phyloP scores from a whole-genome alignment of 2,329 filamentous ascomycete species.

The Mollisiaceae sp. region DNA sequence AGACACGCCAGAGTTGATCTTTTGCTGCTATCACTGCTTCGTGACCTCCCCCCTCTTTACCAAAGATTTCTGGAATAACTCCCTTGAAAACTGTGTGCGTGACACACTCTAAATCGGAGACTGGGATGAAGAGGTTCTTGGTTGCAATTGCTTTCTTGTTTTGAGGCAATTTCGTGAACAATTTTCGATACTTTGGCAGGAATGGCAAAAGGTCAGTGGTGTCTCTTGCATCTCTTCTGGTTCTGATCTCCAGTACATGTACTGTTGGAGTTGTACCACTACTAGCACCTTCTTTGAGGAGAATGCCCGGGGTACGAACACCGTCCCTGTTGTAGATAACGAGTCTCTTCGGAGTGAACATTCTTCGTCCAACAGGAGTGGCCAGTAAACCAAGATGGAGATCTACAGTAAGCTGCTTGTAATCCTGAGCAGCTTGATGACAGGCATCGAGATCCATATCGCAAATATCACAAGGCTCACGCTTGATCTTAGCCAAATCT shows the following conservation, averaged over 20 bases:
- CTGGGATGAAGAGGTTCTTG: constrained; percentile 70
- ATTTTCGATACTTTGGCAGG: constrained; percentile 69
- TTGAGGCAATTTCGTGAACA: constrained; percentile 71
- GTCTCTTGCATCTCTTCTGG: constrained; percentile 70
- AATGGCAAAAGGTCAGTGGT: constrained; percentile 89
- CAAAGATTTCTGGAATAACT: constrained; percentile 64
- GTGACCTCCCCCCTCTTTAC: constrained; percentile 51
- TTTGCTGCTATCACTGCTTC: constrained; percentile 61
- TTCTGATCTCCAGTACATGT: constrained; percentile 78
- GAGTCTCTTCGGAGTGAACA: constrained; percentile 77
- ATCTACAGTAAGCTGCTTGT: constrained; percentile 77
- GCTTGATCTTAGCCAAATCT: constrained; percentile 86
- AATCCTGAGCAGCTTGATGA: constrained; percentile 82
- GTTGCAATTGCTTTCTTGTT: constrained; percentile 69
- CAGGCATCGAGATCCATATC: constrained; percentile 80
- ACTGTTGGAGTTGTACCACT: constrained; percentile 69
- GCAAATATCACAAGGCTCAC: constrained; percentile 82
- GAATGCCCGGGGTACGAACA: constrained; percentile 78
- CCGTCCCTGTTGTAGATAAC: constrained; percentile 87
- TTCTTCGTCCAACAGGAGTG: constrained; percentile 82
- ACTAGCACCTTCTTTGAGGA: constrained; percentile 76
- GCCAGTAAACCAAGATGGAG: constrained; percentile 76
- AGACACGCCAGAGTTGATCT: constrained; percentile 71
- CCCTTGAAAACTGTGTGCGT: constrained; percentile 69
- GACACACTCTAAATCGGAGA: constrained; percentile 83